Base-by-base conservation (phyloP, 331 rosid species). In the Malus hybrid region DNA sequence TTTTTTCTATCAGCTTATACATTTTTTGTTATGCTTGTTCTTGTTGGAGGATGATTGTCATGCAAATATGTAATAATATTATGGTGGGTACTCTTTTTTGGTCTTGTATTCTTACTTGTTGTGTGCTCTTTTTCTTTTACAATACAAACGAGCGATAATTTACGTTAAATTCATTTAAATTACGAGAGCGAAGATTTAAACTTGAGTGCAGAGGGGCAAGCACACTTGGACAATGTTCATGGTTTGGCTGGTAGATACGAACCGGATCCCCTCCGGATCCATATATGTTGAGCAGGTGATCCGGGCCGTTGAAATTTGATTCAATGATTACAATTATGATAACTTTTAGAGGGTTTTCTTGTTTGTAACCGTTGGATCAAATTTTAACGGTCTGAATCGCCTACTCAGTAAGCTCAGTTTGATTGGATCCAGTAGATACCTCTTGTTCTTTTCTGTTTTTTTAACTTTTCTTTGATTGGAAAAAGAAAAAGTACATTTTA, bases 41-140 rank as follows among this genome's bases (percentile, higher is more conserved):
- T 6, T 39, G 70, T 26, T 77, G 75, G 66, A 62, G 63, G 77
- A 29, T 62, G 6, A 44, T 74, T 46, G 20, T 63, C 71, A 74
- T 13, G 71, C 70, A 63, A 63, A 29, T 44, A 36, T 74, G 78
- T 74, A 29, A 63, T 63, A 62, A 63, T 15, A 29, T 63, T 18
- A 3, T 36, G 36, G 76, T 55, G 12, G 16, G 24, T 36, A 24
- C 67, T 36, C 4, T 1, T 56, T 72, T 9, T n/a, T 7, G 6
- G 55, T 34, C 14, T 22, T 39, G 4, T 3, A 39, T 24, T 7
- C 50, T 2, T 57, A 2, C 14, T 24, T 61, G 3, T 3, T 30
- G 14, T 29, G 68, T 30, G 42, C 12, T 15, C 5, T 16, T 52
- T 52, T 16, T 6, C 7, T 52, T 52, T 52, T 14, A 5, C 8